Evolutionary conservation across 352 stramenopile species (phyloP), one percentile per base, ranked within the genome.

Genomic region (Pythium apleroticum): DNA sequence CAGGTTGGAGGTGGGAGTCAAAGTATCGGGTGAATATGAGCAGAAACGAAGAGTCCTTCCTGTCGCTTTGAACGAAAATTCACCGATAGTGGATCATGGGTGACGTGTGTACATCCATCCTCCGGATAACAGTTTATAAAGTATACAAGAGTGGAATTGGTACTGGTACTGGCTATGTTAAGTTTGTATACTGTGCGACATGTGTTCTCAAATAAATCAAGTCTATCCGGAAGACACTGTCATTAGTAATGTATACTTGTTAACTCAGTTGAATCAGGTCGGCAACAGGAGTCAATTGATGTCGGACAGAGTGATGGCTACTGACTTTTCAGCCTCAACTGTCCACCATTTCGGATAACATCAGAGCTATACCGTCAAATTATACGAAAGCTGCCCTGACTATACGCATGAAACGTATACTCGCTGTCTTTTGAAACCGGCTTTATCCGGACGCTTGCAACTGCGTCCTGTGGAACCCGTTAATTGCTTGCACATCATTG

Each of bases 401-500:
- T 41, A 41, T 41, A 41, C 35, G 19, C 35, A n/a, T 7, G 19
- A 2, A 4, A 1, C 35, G 35, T 41, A 41, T 41, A 41, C 35
- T 41, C 14, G 14, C 12, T 15, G 39, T 61, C 10, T 25, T 39
- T 9, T 17, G 22, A 41, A 65, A 63, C 48, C 37, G 59, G 31
- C 37, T 59, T 65, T 54, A 59, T 65, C 59, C 59, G 59, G 57
- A 64, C 24, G 37, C 12, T 33, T 17, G 45, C 28, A 37, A 20
- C 28, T 57, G 20, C 28, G 14, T 17, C 48, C n/a, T n/a, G n/a
- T n/a, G n/a, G n/a, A n/a, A n/a, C n/a, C n/a, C 24, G 48, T 20
- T 37, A 55, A 55, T 30, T 55, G 48, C 30, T 57, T 37, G 2
- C 45, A 37, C 30, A 50, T 45, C 28, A 10, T 6, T 64, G 19